phyloP scores from a whole-genome alignment of 139 green algal genomes.

The Coelastrella sp. region DNA sequence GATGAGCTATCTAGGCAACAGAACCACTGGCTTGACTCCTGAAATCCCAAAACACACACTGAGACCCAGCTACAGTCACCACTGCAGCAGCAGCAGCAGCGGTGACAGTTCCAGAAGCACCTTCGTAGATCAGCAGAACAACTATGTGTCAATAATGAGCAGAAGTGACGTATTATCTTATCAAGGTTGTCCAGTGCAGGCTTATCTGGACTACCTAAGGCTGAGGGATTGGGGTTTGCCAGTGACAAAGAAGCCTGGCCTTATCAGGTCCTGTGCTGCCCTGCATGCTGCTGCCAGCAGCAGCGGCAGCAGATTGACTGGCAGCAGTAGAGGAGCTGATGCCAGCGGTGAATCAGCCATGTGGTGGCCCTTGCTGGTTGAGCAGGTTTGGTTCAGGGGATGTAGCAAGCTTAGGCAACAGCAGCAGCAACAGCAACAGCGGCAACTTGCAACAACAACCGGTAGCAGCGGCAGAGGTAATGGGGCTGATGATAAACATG shows the following conservation, averaged over 20 bases:
- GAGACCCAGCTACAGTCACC: not conserved
- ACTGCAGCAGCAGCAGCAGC: not conserved
- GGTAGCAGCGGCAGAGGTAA: not conserved
- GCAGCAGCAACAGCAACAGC: not conserved
- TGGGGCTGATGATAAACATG: not conserved
- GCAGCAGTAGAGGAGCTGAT: too few relatives aligned
- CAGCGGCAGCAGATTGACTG: not conserved
- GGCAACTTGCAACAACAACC: not conserved
- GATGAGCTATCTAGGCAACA: constrained; percentile 26
- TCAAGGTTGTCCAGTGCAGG: not conserved
- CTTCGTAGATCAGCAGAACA: not conserved
- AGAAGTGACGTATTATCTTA: too few relatives aligned
- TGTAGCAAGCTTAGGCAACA: not conserved
- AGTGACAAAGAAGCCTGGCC: not conserved
- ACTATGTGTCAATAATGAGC: not conserved
- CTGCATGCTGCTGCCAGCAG: constrained; percentile 2
- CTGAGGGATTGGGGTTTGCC: not conserved
- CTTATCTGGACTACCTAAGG: constrained; percentile 7
- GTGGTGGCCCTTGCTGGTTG: not conserved
- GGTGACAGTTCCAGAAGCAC: not conserved
- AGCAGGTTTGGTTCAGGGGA: not conserved
- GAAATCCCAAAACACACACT: constrained; percentile 17
- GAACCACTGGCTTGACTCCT: not conserved
- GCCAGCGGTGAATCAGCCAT: too few relatives aligned
- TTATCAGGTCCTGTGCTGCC: not conserved